Evolutionary conservation across 129 eudicot species (phyloP), one percentile per base, ranked within the genome.

Genomic region (Flaveria linearis): DNA sequence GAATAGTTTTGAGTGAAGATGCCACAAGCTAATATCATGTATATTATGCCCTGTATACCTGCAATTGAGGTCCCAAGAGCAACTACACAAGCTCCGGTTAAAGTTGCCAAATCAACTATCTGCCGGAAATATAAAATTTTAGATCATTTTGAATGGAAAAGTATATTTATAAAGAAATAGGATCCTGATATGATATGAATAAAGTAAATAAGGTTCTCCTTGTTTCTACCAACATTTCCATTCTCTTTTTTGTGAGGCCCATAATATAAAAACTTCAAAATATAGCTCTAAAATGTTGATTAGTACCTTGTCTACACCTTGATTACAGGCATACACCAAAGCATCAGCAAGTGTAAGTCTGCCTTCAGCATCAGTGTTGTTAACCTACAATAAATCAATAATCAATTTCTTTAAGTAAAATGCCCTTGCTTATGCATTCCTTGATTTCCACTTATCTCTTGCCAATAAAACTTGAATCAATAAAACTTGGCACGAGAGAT

Each of bases 321-420:
- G 99, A 73, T 91, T 91, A 82, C 99, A 94, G 7, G 99, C 92
- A 87, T 94, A 94, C 56, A 94, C 93, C 86, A 91, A 81, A 77
- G 97, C 99, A 84, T 94, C 99, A 16, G 99, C 99, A 77, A 94
- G 99, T 56, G 99, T 94, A 76, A 94, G 97, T 80, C 99, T 87
- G 12, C 97, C 99, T 89, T 94, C 99, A 41, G 96, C 99, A 86
- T 94, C 99, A 13, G 99, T 94, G 79, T 89, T 94, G 90, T 94
- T 91, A 57, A 94, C 99, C 99, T 94, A 82, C 50, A 65, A 47
- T 57, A 36, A 72, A 47, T 15, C 26, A 68, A 14, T 7, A 61
- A 50, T 9, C 15, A 60, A 26, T 15, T 16, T 53, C 53, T 36
- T 33, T 33, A 33, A 33, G 39, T 33, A 33, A 33, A 33, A 5